These are phyloP conservation scores for Hippophae rhamnoides DNA, from an alignment of 306 rosid species.

Conservation along the genomic window DNA sequence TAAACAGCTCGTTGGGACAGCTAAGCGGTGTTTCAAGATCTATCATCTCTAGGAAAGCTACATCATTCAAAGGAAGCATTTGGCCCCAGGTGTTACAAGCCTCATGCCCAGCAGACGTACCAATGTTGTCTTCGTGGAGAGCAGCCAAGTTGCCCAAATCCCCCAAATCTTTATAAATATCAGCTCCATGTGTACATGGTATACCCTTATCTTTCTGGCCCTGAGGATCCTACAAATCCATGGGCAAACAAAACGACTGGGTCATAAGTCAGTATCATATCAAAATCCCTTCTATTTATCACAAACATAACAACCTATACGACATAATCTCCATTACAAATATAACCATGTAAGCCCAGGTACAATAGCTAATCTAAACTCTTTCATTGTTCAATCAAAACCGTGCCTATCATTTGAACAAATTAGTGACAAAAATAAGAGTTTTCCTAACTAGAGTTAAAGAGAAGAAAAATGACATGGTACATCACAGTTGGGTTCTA, in stretches of 20 bases:
- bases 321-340: too few species aligned
- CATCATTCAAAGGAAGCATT: slow-evolving; percentile 6
- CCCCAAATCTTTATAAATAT: slow-evolving; percentile 22
- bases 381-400: too few species aligned
- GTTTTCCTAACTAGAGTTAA: too few species aligned
- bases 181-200: slow-evolving; percentile 7
- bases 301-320: too few species aligned
- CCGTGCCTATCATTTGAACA: too few species aligned
- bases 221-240: slow-evolving; percentile 18
- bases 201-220: background rate
- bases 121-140: slow-evolving; percentile 6
- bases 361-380: too few species aligned
- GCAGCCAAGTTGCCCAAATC: slow-evolving; percentile 15
- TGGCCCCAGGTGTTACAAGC: slow-evolving; percentile 8
- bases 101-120: slow-evolving; percentile 7
- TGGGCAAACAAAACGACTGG: background rate
- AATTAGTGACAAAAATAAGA: too few species aligned
- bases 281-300: too few species aligned
- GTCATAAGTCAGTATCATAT: too few species aligned
- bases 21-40: slow-evolving; percentile 40
- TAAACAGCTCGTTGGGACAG: background rate
- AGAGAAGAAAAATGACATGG: too few species aligned
- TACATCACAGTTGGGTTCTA: too few species aligned
- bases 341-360: too few species aligned
- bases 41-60: slow-evolving; percentile 38